A percentile compares a stretch with the other conserved stretches of the same genome.
phyloP scores from a whole-genome alignment of 2,329 filamentous ascomycete species.

The Penicillium olsonii region DNA sequence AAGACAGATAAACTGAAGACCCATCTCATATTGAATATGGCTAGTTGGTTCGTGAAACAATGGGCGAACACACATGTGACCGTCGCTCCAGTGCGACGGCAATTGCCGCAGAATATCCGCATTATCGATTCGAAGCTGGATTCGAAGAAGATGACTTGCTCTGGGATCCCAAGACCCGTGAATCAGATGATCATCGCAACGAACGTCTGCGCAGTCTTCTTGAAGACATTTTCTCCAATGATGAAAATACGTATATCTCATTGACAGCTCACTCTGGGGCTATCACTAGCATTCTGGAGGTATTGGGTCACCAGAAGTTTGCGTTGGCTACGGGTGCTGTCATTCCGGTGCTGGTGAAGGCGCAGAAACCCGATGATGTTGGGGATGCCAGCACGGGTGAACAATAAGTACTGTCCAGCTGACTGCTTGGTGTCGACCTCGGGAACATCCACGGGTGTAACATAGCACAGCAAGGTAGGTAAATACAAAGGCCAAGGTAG shows the following conservation, averaged over 20 bases:
- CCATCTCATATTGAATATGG: not conserved
- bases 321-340: conserved; percentile 52
- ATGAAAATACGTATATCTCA: conserved; percentile 52
- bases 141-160: conserved; percentile 58
- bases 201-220: conserved; percentile 50
- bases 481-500: too few species aligned
- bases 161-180: conserved; percentile 52
- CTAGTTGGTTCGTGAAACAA: conserved; percentile 57
- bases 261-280: conserved; percentile 62
- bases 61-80: conserved; percentile 65
- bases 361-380: conserved; percentile 27
- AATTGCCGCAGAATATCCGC: conserved; percentile 53
- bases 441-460: not conserved
- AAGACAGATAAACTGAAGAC: not conserved
- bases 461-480: too few species aligned
- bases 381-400: not conserved
- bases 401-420: not conserved
- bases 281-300: conserved; percentile 55
- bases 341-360: conserved; percentile 54
- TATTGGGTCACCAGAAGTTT: conserved; percentile 50
- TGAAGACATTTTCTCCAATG: conserved; percentile 55
- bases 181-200: conserved; percentile 52
- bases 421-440: not conserved
- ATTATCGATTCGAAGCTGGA: conserved; percentile 53
- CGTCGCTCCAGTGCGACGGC: conserved; percentile 52